A percentile compares a stretch with the other conserved stretches of the same genome.
These are phyloP conservation scores for Phanerodontia chrysosporium DNA, from an alignment of 768 basidiomycete species.

Conservation along the genomic window DNA sequence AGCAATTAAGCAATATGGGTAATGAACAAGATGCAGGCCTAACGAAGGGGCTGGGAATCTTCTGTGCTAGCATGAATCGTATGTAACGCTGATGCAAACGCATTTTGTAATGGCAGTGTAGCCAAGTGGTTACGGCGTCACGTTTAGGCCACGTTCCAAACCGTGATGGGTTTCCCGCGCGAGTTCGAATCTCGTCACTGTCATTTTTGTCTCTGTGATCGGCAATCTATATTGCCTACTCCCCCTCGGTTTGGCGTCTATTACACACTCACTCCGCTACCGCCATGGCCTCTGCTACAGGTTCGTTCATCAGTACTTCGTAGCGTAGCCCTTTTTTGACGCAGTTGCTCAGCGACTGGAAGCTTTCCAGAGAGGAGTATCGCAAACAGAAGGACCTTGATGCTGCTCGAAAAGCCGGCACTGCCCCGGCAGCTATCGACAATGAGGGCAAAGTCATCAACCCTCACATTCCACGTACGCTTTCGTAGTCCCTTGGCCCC, in stretches of 20 bases:
- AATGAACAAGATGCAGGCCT: too few species aligned
- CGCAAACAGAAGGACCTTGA: conserved; percentile 95
- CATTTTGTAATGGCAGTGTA: conserved; percentile 40
- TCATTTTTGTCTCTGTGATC: conserved; percentile 24
- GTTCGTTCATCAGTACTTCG: conserved; percentile 1
- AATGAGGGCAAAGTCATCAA: conserved; percentile 95
- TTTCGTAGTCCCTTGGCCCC: neutral
- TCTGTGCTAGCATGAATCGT: too few species aligned
- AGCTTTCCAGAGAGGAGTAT: conserved; percentile 92
- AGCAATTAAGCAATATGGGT: too few species aligned
- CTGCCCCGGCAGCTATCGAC: conserved; percentile 92
- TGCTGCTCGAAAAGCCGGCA: conserved; percentile 97
- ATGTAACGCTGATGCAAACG: too few species aligned
- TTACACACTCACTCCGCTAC: conserved; percentile 3
- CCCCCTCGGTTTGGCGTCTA: neutral
- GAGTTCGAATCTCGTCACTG: conserved; percentile 61
- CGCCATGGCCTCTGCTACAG: conserved; percentile 20
- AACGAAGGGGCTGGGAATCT: too few species aligned
- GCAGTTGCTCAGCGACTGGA: conserved; percentile 43
- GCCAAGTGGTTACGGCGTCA: conserved; percentile 60
- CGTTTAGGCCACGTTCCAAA: conserved; percentile 42
- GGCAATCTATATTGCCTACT: neutral
- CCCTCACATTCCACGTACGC: conserved; percentile 95
- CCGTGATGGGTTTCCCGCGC: conserved; percentile 57
- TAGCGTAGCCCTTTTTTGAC: neutral